Evolutionary conservation across 2,329 filamentous ascomycete species (phyloP).

Genomic region (Colletotrichum sp.): DNA sequence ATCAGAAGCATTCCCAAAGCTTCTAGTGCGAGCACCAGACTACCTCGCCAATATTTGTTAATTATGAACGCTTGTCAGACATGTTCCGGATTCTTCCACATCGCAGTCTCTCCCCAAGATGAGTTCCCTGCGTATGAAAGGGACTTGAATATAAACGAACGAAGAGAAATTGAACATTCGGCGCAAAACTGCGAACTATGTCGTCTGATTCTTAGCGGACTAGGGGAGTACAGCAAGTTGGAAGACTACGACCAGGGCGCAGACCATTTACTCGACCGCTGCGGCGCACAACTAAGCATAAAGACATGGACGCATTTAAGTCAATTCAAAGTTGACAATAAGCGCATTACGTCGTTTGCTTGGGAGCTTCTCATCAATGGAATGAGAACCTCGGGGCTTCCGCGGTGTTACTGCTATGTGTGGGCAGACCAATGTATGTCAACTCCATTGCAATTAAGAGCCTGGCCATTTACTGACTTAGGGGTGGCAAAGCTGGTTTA

Average conservation of each 20-base stretch:
- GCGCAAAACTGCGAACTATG: not conserved
- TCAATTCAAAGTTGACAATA: not conserved
- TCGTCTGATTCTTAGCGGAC: not conserved
- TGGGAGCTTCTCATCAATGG: too few relatives aligned
- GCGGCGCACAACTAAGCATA: not conserved
- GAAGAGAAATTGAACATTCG: accelerated
- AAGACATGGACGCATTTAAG: accelerated
- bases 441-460: too few relatives aligned
- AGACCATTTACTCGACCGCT: accelerated
- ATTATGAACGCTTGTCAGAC: not conserved
- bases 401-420: not conserved
- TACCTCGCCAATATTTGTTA: not conserved
- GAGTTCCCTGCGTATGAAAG: too few relatives aligned
- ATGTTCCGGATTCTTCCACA: not conserved
- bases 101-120: not conserved
- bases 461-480: too few relatives aligned
- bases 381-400: too few relatives aligned
- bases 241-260: not conserved
- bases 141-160: accelerated
- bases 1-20: too few relatives aligned
- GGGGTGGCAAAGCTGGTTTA: too few relatives aligned
- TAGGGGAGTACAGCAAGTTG: accelerated
- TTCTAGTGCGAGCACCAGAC: too few relatives aligned
- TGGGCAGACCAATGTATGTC: too few relatives aligned
- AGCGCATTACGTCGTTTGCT: too few relatives aligned